Evolutionary conservation across 2,329 filamentous ascomycete species (phyloP), one percentile per base, ranked within the genome.

Genomic region (Hypoxylon sp.): DNA sequence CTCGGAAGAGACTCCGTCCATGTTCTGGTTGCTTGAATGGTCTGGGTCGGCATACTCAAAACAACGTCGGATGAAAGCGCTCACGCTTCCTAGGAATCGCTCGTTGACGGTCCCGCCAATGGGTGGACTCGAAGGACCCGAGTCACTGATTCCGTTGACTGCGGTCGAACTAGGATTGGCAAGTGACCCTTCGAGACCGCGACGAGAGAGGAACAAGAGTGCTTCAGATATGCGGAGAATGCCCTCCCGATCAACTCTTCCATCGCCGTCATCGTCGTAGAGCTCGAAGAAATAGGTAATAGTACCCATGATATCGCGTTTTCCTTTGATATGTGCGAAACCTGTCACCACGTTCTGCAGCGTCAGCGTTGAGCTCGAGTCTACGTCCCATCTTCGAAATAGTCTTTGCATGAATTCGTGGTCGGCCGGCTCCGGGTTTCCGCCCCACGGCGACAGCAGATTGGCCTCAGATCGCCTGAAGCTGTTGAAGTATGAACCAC

Each of bases 11-110:
- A 40, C 43, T 27, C 43, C 38, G 18, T 15, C 43, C 29, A 68
- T 62, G 37, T 74, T 75, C 57, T 86, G 81, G 62, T 87, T 83
- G 71, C 83, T 81, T 1, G 89, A 87, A 62, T 90, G 88, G 69
- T 96, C 94, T 1, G 95, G 94, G 70, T 99, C 95, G 4, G 95
- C 95, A 70, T 99, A 99, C 75, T 99, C 95, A 65, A 99, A 99
- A 75, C 95, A 99, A 57, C 95, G 85, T 63, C 93, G 85, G 58
- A 98, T 99, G 72, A 99, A 99, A 2, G 92, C 92, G 67, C 92
- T 97, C 48, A 99, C 92, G 61, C 93, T 97, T 60, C 89, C 91
- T 21, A 99, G 78, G 71, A 99, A 98, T 49, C 88, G 86, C 74
- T 98, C 95, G 64, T 96, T 95, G 35, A 88, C 85, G 53, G 90